These are phyloP conservation scores for Camellia lanceoleosa DNA, from an alignment of 148 eudicot species.

Conservation along the genomic window DNA sequence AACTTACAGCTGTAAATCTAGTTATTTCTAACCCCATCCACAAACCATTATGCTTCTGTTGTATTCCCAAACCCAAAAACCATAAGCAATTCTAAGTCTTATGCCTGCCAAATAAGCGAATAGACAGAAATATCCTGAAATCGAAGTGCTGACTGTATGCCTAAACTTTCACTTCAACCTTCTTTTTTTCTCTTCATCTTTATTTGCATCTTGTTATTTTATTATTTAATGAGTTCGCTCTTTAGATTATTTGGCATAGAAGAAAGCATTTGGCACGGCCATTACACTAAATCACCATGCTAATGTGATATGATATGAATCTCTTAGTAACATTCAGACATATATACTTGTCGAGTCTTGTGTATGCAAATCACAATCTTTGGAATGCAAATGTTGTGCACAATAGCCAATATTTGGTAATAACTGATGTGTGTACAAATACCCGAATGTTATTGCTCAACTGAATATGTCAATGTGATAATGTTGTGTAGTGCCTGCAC, in stretches of 20 bases:
- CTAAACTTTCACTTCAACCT: neutral
- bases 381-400: conserved; percentile 2
- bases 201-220: neutral
- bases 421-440: neutral
- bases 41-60: too few species aligned
- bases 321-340: neutral
- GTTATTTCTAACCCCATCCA: too few species aligned
- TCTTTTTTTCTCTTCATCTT: neutral
- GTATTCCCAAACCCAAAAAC: neutral
- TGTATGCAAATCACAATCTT: neutral
- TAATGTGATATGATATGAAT: neutral
- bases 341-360: neutral
- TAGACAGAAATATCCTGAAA: neutral
- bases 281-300: neutral
- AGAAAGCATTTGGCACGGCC: neutral
- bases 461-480: neutral
- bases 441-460: neutral
- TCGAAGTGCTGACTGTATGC: neutral
- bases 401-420: neutral
- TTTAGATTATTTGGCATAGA: neutral
- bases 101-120: neutral
- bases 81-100: neutral
- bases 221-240: neutral
- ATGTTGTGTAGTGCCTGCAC: neutral
- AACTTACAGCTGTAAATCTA: too few species aligned